Evolutionary conservation across 352 stramenopile species (phyloP), one percentile per base, ranked within the genome.

Genomic region (Globisporangium iwayamae): DNA sequence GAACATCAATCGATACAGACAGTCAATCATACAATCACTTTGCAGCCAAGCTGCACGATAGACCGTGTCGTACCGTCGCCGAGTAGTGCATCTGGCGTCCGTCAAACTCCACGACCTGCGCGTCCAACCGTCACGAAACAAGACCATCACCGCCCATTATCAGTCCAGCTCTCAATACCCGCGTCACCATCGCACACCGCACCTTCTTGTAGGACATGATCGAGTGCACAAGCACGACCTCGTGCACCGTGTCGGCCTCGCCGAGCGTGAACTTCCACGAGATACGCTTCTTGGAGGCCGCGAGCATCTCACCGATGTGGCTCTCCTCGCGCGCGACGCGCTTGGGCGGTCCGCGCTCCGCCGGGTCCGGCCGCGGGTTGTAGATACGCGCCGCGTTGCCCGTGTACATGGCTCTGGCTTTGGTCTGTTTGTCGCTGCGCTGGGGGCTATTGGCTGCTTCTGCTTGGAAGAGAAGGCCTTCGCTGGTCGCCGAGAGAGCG

Each of bases 161-260:
- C 46, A 25, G 22, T 5, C 16, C 16, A 20, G 3, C 39, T 45
- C 13, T 45, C 13, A 45, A 45, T 16, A 45, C 1, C 8, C 41
- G 18, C 41, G 16, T 47, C 39, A 46, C 14, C 10, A n/a, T 47
- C 18, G 2, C 41, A 47, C 41, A 60, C 34, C 28, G 16, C 18
- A 54, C 78, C 74, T 95, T 95, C 73, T 95, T 95, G 70, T 91
- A 90, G 45, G 79, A 89, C 78, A 95, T 89, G 59, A 91, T 75
- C 20, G 86, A 95, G 73, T 95, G 86, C 56, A 86, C 66, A 45
- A 95, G 70, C 65, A 89, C 76, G 43, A 93, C 80, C 60, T 91
- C 82, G 64, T 95, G 86, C 51, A 76, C 72, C 51, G 70, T 77
- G 55, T 95, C 86, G 1, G 73, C 74, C 45, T 93, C 84, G 56